phyloP scores from a whole-genome alignment of 2,329 filamentous ascomycete species.

The Coniochaeta sp. region DNA sequence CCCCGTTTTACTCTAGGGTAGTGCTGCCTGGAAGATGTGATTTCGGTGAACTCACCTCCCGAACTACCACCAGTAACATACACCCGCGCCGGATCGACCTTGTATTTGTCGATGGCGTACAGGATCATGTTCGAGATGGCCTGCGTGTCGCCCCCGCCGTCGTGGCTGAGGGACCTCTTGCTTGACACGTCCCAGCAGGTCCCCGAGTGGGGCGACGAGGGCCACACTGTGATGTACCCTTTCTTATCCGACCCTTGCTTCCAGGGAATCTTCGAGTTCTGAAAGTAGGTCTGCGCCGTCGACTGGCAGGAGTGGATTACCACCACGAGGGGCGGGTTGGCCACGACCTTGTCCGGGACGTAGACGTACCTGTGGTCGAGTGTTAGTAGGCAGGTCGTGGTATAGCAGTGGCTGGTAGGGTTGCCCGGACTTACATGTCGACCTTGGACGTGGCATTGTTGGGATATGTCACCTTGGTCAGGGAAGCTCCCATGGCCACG shows the following conservation, averaged over 20 bases:
- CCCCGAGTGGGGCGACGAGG: slow-evolving; percentile 22
- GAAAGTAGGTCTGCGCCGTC: slow-evolving; percentile 38
- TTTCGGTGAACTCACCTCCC: slow-evolving; percentile 1
- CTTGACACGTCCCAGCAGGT: slow-evolving; percentile 51
- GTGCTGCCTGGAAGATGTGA: no score
- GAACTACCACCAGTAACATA: slow-evolving; percentile 30
- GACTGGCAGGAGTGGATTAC: slow-evolving; percentile 48
- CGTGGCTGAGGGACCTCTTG: slow-evolving; percentile 34
- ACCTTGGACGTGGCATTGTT: slow-evolving; percentile 27
- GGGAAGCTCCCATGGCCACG: slow-evolving; percentile 18
- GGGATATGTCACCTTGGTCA: slow-evolving; percentile 27
- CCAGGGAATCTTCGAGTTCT: slow-evolving; percentile 40
- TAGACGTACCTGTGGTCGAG: slow-evolving; percentile 30
- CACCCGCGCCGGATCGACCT: slow-evolving; percentile 33
- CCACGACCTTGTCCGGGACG: slow-evolving; percentile 33
- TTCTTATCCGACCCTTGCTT: slow-evolving; percentile 30
- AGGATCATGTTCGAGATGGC: slow-evolving; percentile 42
- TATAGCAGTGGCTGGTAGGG: background rate
- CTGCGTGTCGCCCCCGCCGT: slow-evolving; percentile 36
- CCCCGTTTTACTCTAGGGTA: no score
- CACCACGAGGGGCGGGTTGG: slow-evolving; percentile 42
- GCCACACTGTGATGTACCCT: slow-evolving; percentile 38
- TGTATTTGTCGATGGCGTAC: slow-evolving; percentile 35
- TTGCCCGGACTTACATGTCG: slow-evolving; percentile 22
- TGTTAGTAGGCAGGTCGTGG: background rate